Conservation (phyloP, 176 grass and related monocot species). For the Puya raimondii region DNA sequence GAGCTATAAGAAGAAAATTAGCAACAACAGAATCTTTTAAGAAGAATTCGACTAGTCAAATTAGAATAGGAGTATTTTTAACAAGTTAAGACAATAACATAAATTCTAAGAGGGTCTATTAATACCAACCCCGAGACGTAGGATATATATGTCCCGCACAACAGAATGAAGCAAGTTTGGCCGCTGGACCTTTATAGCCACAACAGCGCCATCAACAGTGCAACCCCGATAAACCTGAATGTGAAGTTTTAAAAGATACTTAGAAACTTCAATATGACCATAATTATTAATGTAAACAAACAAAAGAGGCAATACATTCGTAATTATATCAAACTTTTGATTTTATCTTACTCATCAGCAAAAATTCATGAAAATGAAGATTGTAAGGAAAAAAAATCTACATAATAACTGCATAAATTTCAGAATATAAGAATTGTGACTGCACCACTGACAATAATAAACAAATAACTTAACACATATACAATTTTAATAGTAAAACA, state of each 20-base stretch:
- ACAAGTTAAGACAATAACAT: not conserved
- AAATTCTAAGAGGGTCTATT: not conserved
- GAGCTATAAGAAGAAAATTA: no score
- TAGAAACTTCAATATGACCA: not conserved
- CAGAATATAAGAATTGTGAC: no score
- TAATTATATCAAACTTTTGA: not conserved
- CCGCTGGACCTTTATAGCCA: constrained; percentile 88
- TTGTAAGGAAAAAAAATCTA: no score
- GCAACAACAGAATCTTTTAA: no score
- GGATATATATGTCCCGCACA: constrained; percentile 78
- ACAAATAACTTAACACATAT: no score
- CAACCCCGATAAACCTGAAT: constrained; percentile 72
- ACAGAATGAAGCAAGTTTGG: constrained; percentile 76
- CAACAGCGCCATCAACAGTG: constrained; percentile 64
- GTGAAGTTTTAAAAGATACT: constrained; percentile 7
- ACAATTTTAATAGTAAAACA: no score
- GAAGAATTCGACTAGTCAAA: no score
- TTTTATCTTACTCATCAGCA: no score
- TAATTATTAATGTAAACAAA: not conserved
- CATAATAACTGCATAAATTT: no score
- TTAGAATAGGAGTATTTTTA: no score
- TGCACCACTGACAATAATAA: no score
- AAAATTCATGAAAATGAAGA: no score
- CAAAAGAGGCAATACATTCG: not conserved
- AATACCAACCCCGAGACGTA: constrained; percentile 75